These are phyloP conservation scores for Linaria vulgaris DNA, from an alignment of 257 asterid species.

Conservation along the genomic window DNA sequence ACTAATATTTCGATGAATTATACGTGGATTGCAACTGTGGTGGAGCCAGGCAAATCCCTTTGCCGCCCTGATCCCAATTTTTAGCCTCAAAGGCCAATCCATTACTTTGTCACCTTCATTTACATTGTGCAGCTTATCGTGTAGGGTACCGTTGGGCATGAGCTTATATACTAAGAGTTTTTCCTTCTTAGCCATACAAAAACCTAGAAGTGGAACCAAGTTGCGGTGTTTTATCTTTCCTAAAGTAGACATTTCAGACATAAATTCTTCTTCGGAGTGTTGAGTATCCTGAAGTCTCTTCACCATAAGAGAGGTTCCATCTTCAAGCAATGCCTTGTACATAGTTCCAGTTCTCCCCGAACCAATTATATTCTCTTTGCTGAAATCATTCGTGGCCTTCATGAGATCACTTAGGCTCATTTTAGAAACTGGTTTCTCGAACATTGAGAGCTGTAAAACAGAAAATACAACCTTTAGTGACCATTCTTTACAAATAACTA, in stretches of 20 bases:
- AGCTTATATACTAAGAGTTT: slow-evolving; percentile 55
- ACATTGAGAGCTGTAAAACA: slow-evolving; percentile 60
- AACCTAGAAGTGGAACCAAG: slow-evolving; percentile 70
- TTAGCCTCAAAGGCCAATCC: slow-evolving; percentile 67
- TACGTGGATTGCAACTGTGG: slow-evolving; percentile 71
- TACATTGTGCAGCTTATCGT: slow-evolving; percentile 48
- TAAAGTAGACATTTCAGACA: slow-evolving; percentile 55
- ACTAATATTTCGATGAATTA: slow-evolving; percentile 66
- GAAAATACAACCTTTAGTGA: slow-evolving; percentile 11
- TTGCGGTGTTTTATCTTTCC: slow-evolving; percentile 59
- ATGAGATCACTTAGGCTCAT: slow-evolving; percentile 69
- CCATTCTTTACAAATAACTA: background rate
- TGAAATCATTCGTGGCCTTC: slow-evolving; percentile 68
- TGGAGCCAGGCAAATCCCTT: slow-evolving; percentile 74
- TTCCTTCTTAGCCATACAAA: slow-evolving; percentile 57
- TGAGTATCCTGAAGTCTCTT: slow-evolving; percentile 66
- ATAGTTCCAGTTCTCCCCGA: slow-evolving; percentile 65
- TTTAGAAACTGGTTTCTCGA: slow-evolving; percentile 60
- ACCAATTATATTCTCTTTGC: slow-evolving; percentile 60
- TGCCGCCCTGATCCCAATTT: slow-evolving; percentile 54
- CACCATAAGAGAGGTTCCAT: slow-evolving; percentile 61
- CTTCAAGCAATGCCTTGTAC: slow-evolving; percentile 63
- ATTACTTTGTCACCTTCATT: slow-evolving; percentile 33
- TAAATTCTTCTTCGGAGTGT: slow-evolving; percentile 64
- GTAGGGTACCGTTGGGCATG: slow-evolving; percentile 63